Conservation (phyloP, 31 red algal species). For the Odonthalia washingtoniensis region DNA sequence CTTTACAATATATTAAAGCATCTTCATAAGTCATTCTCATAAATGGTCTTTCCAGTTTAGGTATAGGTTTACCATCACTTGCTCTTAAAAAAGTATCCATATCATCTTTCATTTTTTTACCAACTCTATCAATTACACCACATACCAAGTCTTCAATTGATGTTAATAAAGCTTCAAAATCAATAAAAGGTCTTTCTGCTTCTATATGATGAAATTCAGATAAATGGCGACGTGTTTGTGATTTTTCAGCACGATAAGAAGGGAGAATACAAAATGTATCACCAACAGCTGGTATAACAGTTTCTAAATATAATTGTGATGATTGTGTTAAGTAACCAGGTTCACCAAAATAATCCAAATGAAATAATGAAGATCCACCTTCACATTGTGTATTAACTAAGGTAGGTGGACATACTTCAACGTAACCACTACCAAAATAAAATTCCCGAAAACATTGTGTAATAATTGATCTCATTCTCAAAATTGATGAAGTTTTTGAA, state of each 20-base stretch:
- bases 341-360: slow-evolving; percentile 96
- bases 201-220: slow-evolving; percentile 99
- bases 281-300: slow-evolving; percentile 91
- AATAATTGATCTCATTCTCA: slow-evolving; percentile 94
- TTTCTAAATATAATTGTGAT: slow-evolving; percentile 97
- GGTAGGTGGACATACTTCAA: slow-evolving; percentile 93
- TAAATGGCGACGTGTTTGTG: slow-evolving; percentile 90
- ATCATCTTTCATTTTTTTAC: slow-evolving; percentile 59
- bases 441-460: slow-evolving; percentile 98
- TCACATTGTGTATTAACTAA: slow-evolving; percentile 98
- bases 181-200: slow-evolving; percentile 95
- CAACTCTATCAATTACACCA: slow-evolving; percentile 87
- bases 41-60: slow-evolving; percentile 85
- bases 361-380: slow-evolving; percentile 95
- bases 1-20: slow-evolving; percentile 90
- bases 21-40: slow-evolving; percentile 95
- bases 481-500: slow-evolving; percentile 74
- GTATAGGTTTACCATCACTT: slow-evolving; percentile 68
- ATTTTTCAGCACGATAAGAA: slow-evolving; percentile 95
- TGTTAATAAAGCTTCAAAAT: slow-evolving; percentile 86
- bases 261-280: slow-evolving; percentile 99
- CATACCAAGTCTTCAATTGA: slow-evolving; percentile 92
- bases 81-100: slow-evolving; percentile 78
- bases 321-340: slow-evolving; percentile 92
- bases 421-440: slow-evolving; percentile 87